Percentiles rank a stretch among this genome's conserved stretches.
These are phyloP conservation scores for Aspergillus ustus DNA, from an alignment of 2,329 filamentous ascomycete species.

Conservation along the genomic window DNA sequence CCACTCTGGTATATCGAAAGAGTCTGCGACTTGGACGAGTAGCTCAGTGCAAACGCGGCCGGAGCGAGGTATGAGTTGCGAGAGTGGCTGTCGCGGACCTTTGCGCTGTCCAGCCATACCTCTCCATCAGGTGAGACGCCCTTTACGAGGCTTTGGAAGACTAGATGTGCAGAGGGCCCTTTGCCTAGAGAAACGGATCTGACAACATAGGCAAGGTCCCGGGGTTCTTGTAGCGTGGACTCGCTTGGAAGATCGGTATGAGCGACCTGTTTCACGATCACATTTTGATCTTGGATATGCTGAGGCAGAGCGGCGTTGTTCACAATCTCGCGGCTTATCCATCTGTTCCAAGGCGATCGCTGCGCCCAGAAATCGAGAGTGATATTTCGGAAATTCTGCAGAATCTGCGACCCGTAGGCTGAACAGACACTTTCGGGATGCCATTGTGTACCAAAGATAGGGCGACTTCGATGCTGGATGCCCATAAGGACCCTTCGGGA, in stretches of 20 bases:
- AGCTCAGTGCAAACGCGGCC: not conserved
- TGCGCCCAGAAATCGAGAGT: slow-evolving; percentile 1
- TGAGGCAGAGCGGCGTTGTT: not conserved
- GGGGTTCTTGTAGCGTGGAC: not conserved
- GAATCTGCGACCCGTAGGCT: not conserved
- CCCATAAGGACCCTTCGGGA: slow-evolving; percentile 1
- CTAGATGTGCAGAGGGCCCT: not conserved
- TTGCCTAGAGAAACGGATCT: not conserved
- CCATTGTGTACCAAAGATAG: slow-evolving; percentile 4
- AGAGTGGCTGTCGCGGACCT: slow-evolving; percentile 5
- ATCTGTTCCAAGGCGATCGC: not conserved
- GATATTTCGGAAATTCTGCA: not conserved
- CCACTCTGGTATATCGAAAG: slow-evolving; percentile 1
- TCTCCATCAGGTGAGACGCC: not conserved
- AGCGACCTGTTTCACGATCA: slow-evolving; percentile 5
- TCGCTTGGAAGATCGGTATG: not conserved
- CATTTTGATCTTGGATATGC: not conserved
- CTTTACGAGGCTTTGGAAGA: not conserved
- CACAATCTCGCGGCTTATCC: not conserved
- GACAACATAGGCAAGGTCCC: not conserved
- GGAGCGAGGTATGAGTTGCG: slow-evolving; percentile 6
- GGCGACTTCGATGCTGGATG: slow-evolving; percentile 1
- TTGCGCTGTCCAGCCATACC: slow-evolving; percentile 7
- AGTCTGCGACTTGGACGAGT: not conserved
- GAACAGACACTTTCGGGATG: slow-evolving; percentile 6